Base-by-base conservation (phyloP, 2,329 filamentous ascomycete species). In the Aspergillus ochraceoroseus region DNA sequence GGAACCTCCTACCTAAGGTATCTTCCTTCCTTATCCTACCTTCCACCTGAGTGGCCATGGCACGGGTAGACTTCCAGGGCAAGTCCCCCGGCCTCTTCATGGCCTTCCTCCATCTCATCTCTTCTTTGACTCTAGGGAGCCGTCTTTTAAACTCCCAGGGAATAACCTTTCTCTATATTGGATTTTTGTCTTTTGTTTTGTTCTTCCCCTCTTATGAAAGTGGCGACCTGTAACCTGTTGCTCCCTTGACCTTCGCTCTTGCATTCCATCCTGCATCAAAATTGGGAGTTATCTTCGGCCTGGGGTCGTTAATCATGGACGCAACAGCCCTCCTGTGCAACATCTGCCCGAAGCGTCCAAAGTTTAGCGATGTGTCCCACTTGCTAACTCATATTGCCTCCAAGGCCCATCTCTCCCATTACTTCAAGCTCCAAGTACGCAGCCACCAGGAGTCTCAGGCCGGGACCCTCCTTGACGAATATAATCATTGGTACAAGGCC, bases 311-410 rank as follows among this genome's bases (percentile, higher is more conserved):
- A 46, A 54, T 47, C 32, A 70, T 69, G 66, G 61, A 64, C 52
- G 49, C 52, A 29, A 82, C 88, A 44, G 80, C 84, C 41, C 78
- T 95, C 33, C 69, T 79, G 53, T 96, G 90, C 77, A 81, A 75
- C 57, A 82, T 95, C 52, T 96, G 90, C 62, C 83, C 85, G 23
- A 86, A 83, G 52, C 76, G 76, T 46, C 86, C 87, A 26, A 77
- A 68, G 19, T 95, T 95, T 67, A 94, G 87, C 41, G 90, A 96
- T 64, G 74, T 88, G 30, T 95, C 89, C 22, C 90, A 95, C 64
- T 73, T 95, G 25, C 77, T 96, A 58, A 96, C 90, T 8, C 90
- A 96, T 60, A 79, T 95, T 47, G 80, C 85, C 44, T 95, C 89
- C 49, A 95, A 95, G 62, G 84, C 85, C n/a, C 90, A 96, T 62